A percentile compares a stretch with the other conserved stretches of the same genome.
These are phyloP conservation scores for Aspergillus avenaceus DNA, from an alignment of 495 filamentous ascomycete species.

Conservation along the genomic window DNA sequence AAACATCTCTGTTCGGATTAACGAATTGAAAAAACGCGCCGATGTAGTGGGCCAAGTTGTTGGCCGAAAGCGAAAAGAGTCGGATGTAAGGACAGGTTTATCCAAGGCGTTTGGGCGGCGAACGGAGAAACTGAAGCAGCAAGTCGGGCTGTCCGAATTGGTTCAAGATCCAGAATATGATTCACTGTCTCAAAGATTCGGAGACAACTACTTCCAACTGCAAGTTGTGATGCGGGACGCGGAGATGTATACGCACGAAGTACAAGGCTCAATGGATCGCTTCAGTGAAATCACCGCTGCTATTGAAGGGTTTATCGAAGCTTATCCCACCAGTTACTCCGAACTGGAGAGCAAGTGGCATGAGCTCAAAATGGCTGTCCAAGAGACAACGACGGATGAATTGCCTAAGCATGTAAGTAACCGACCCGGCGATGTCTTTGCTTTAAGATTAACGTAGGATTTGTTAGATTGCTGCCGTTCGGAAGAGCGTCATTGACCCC, in stretches of 20 bases:
- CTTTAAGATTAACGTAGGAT: constrained; percentile 2
- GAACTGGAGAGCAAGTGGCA: constrained; percentile 92
- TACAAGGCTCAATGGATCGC: constrained; percentile 64
- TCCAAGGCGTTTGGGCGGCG: constrained; percentile 83
- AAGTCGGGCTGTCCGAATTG: constrained; percentile 60
- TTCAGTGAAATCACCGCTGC: constrained; percentile 66
- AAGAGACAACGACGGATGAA: constrained; percentile 72
- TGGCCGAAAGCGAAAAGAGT: constrained; percentile 81
- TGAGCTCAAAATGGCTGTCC: constrained; percentile 72
- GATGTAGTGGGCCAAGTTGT: constrained; percentile 87
- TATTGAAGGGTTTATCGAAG: constrained; percentile 63
- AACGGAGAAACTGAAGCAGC: constrained; percentile 70
- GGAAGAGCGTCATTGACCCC: constrained; percentile 80
- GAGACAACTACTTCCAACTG: constrained; percentile 81
- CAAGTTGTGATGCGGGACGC: constrained; percentile 89
- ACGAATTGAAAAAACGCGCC: constrained; percentile 86
- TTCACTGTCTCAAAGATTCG: constrained; percentile 69
- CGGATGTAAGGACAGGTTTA: constrained; percentile 76
- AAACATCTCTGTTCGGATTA: constrained; percentile 75
- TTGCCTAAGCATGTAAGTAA: constrained; percentile 83
- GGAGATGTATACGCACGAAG: constrained; percentile 74
- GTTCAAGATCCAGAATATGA: constrained; percentile 78
- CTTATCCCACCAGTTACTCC: constrained; percentile 57
- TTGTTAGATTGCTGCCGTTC: constrained; percentile 65
- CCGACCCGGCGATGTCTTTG: background rate